Conservation (phyloP, 116 monocot genomes). For the Iris pallida region DNA sequence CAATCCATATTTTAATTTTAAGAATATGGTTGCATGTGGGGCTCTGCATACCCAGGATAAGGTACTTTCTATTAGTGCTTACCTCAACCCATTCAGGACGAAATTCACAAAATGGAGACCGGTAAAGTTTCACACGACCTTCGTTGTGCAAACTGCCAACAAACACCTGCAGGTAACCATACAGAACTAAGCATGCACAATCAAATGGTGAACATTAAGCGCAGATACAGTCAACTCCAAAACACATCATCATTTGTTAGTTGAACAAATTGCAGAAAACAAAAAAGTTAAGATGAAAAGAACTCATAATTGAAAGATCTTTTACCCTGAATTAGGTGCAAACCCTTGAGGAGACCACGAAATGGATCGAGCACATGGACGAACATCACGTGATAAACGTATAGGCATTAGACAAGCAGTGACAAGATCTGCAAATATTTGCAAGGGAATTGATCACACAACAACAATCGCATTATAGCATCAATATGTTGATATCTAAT, state of each 20-base stretch:
- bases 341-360: conserved; percentile 87
- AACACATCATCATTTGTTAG: too few relatives aligned
- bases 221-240: too few relatives aligned
- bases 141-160: conserved; percentile 79
- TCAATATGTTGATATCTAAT: neutral
- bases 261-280: too few relatives aligned
- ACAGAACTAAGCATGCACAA: neutral
- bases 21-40: too few relatives aligned
- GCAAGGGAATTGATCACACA: conserved; percentile 6
- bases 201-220: neutral
- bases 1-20: too few relatives aligned
- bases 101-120: conserved; percentile 68
- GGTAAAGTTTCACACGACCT: conserved; percentile 77
- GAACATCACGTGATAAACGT: conserved; percentile 46
- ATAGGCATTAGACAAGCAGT: conserved; percentile 49
- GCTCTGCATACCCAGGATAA: neutral
- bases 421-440: conserved; percentile 52
- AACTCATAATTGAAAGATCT: neutral
- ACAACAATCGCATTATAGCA: conserved; percentile 1
- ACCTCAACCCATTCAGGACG: conserved; percentile 84
- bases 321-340: conserved; percentile 71
- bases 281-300: neutral
- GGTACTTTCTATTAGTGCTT: conserved; percentile 6
- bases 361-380: conserved; percentile 77
- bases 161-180: conserved; percentile 53